Evolutionary conservation across 345 rosid genomes (phyloP).

Genomic region (Theobroma cacao): DNA sequence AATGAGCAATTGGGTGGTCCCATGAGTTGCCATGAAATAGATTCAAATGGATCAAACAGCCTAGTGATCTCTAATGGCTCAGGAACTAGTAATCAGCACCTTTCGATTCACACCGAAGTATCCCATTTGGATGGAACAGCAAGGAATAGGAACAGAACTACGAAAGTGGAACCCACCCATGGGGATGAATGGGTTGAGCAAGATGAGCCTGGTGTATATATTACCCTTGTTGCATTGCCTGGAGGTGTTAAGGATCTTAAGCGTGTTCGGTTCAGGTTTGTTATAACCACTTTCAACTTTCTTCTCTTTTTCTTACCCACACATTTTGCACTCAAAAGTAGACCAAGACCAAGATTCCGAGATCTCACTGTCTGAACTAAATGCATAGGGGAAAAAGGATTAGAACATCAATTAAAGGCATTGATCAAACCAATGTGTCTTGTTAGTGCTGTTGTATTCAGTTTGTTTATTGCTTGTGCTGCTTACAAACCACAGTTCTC

Average conservation of each 20-base stretch:
- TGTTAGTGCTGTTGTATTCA: not conserved
- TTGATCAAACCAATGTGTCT: not conserved
- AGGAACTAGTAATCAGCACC: slow-evolving; percentile 28
- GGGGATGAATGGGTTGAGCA: slow-evolving; percentile 77
- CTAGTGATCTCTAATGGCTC: slow-evolving; percentile 37
- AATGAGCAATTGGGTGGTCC: slow-evolving; percentile 29
- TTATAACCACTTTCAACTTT: not conserved
- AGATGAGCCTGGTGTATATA: slow-evolving; percentile 72
- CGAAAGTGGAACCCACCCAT: slow-evolving; percentile 40
- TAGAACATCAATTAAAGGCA: not conserved
- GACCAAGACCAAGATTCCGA: not conserved
- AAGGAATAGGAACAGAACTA: slow-evolving; percentile 36
- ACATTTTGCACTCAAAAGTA: not conserved
- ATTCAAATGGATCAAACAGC: slow-evolving; percentile 34
- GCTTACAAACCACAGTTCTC: not conserved
- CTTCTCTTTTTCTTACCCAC: not conserved
- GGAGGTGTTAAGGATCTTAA: slow-evolving; percentile 75
- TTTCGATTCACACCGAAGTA: slow-evolving; percentile 32
- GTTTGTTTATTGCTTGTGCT: not conserved
- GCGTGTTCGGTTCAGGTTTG: slow-evolving; percentile 81
- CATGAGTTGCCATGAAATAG: slow-evolving; percentile 26
- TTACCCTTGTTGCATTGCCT: slow-evolving; percentile 62
- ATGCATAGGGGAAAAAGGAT: not conserved
- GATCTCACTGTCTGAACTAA: not conserved
- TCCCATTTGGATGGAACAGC: slow-evolving; percentile 39